phyloP scores from a whole-genome alignment of 2,329 filamentous ascomycete species.

The Cladosporium sp. region DNA sequence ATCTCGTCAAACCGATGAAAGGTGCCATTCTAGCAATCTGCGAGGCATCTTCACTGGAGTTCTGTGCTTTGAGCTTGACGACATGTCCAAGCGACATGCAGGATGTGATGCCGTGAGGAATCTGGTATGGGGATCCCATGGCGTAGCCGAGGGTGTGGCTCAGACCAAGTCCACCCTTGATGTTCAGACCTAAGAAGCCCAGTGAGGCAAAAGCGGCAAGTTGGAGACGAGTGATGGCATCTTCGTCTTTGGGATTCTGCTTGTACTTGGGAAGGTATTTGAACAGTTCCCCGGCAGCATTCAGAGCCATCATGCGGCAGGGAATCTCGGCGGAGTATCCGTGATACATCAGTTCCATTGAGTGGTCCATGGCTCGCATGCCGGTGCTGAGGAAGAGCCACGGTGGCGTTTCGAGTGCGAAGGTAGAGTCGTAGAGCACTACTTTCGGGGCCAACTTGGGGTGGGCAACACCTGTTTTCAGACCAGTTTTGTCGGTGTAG shows the following conservation, averaged over 20 bases:
- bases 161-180: conserved; percentile 50
- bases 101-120: conserved; percentile 54
- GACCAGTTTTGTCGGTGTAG: conserved; percentile 47
- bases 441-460: conserved; percentile 43
- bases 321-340: conserved; percentile 50
- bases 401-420: conserved; percentile 48
- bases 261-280: conserved; percentile 46
- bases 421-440: conserved; percentile 52
- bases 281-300: conserved; percentile 46
- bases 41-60: conserved; percentile 40
- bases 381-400: conserved; percentile 50
- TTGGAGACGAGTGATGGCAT: conserved; percentile 49
- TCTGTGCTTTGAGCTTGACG: conserved; percentile 48
- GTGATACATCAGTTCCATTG: conserved; percentile 52
- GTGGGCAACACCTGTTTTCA: conserved; percentile 47
- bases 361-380: conserved; percentile 53
- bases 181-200: conserved; percentile 48
- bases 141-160: conserved; percentile 44
- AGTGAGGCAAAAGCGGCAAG: conserved; percentile 50
- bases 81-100: conserved; percentile 54
- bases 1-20: conserved; percentile 37
- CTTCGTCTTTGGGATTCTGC: conserved; percentile 41
- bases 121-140: conserved; percentile 51
- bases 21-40: conserved; percentile 44
- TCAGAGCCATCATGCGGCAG: conserved; percentile 41